Evolutionary conservation across 768 basidiomycete genomes (phyloP).

Genomic region (Rhizopogon vulgaris): DNA sequence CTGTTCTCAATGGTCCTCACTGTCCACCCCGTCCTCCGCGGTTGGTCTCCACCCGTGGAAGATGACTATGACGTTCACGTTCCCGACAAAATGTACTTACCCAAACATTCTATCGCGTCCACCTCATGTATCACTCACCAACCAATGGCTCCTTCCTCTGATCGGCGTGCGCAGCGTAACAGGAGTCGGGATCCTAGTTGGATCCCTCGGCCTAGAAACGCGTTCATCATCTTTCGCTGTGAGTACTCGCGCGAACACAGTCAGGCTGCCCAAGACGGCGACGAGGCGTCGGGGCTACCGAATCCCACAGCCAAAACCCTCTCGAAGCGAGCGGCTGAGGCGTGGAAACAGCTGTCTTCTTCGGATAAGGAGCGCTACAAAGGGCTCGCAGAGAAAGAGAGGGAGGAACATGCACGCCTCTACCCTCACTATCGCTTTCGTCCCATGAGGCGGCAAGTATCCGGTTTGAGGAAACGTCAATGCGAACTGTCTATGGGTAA

Average conservation of each 20-base stretch:
- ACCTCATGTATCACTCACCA: not conserved
- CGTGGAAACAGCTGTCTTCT: constrained; percentile 56
- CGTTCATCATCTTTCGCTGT: constrained; percentile 71
- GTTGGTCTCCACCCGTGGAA: constrained; percentile 23
- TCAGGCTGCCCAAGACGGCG: constrained; percentile 29
- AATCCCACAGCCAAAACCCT: constrained; percentile 43
- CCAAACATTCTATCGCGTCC: constrained; percentile 2
- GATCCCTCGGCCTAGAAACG: constrained; percentile 63
- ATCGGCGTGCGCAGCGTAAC: constrained; percentile 32
- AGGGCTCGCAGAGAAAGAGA: constrained; percentile 48
- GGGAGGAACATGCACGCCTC: constrained; percentile 46
- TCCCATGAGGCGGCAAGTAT: constrained; percentile 39
- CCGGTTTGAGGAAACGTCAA: constrained; percentile 11
- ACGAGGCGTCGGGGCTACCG: constrained; percentile 18
- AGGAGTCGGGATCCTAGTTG: constrained; percentile 45
- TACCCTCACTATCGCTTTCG: constrained; percentile 63
- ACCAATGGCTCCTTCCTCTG: constrained; percentile 30
- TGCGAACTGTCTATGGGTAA: constrained; percentile 13
- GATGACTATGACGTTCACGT: constrained; percentile 24
- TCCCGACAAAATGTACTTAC: constrained; percentile 10
- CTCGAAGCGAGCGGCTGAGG: constrained; percentile 71
- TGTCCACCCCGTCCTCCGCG: constrained; percentile 12
- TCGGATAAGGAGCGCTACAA: constrained; percentile 47
- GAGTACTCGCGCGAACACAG: constrained; percentile 48
- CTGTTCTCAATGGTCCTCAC: constrained; percentile 15